Base-by-base conservation (phyloP, 306 rosid genomes). In the Quercus variabilis region DNA sequence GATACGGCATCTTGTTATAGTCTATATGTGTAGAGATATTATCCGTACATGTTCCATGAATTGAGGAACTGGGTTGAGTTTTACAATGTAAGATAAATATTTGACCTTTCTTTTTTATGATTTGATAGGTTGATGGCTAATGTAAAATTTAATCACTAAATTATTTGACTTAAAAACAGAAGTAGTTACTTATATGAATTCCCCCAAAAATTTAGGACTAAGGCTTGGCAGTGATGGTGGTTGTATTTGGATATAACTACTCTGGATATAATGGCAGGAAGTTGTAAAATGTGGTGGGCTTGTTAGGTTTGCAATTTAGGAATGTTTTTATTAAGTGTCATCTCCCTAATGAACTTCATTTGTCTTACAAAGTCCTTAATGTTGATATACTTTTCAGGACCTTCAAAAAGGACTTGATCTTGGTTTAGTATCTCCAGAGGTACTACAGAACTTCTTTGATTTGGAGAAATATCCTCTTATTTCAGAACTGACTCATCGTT, bases 361-460 rank as follows among this genome's bases (percentile, higher is more conserved):
- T 59, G 70, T 54, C 83, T 78, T 10, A 83, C 57, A 30, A 63
- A 74, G 63, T 79, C 55, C 18, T 55, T 49, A 60, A 30, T 46
- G 31, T 83, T 67, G 71, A 57, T 30, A 69, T 85, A 76, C 64
- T 74, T 81, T 83, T 85, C 86, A 95, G 99, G 98, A 95, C 86
- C 91, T 95, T 82, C 99, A 92, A 80, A 93, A 91, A 83, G 99
- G 99, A 79, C 86, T 92, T 88, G 99, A 92, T 89, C 95, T 91
- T 78, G 99, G 99, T 87, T 81, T 94, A 83, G 94, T 94, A 81
- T 88, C 99, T 62, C 99, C 99, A 25, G 97, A 91, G 88, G 97
- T 90, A 55, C 86, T 94, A 72, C 94, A 92, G 74, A 90, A 94
- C 90, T 92, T 94, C 84, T 94, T 94, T 82, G 95, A 94, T 87